phyloP scores from a whole-genome alignment of 2,329 filamentous ascomycete species.

The Raffaelea deltoideospora region DNA sequence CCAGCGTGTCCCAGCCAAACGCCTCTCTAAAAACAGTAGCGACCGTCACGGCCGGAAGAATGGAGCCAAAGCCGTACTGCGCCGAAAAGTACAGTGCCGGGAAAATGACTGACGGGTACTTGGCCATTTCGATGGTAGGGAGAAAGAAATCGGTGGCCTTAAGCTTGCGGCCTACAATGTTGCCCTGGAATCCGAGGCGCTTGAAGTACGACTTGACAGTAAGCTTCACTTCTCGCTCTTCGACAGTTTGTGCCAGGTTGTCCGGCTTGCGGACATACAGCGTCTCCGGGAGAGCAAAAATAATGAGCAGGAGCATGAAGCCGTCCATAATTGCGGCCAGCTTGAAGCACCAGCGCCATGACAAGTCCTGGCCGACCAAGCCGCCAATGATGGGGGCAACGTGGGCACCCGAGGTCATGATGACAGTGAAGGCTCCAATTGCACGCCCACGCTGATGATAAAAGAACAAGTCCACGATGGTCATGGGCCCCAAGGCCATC shows the following conservation, averaged over 20 bases:
- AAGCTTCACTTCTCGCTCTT: conserved; percentile 3
- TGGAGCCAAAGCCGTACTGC: conserved; percentile 16
- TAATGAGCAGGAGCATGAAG: conserved; percentile 11
- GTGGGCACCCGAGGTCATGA: conserved; percentile 14
- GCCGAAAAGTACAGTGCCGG: conserved; percentile 16
- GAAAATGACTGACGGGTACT: conserved; percentile 17
- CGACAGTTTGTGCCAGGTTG: conserved; percentile 1
- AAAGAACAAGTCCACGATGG: conserved; percentile 16
- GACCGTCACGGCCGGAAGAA: conserved; percentile 17
- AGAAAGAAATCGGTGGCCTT: conserved; percentile 10
- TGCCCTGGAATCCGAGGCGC: conserved; percentile 1
- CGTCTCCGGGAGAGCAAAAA: conserved; percentile 16
- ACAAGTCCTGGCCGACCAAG: conserved; percentile 5
- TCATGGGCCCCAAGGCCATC: conserved; percentile 16
- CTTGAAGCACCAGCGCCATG: conserved; percentile 10
- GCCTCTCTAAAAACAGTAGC: conserved; percentile 14
- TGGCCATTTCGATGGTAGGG: conserved; percentile 14
- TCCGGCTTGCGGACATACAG: conserved; percentile 9
- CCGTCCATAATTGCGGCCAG: conserved; percentile 14
- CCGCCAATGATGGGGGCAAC: conserved; percentile 13
- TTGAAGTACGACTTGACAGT: too few relatives aligned
- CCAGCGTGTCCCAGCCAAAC: conserved; percentile 16
- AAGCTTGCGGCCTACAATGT: conserved; percentile 1
- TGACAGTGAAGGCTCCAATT: conserved; percentile 16
- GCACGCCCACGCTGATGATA: conserved; percentile 16